Evolutionary conservation across 164 flowering plant genomes (phyloP).

Genomic region (Cinnamomum chago): DNA sequence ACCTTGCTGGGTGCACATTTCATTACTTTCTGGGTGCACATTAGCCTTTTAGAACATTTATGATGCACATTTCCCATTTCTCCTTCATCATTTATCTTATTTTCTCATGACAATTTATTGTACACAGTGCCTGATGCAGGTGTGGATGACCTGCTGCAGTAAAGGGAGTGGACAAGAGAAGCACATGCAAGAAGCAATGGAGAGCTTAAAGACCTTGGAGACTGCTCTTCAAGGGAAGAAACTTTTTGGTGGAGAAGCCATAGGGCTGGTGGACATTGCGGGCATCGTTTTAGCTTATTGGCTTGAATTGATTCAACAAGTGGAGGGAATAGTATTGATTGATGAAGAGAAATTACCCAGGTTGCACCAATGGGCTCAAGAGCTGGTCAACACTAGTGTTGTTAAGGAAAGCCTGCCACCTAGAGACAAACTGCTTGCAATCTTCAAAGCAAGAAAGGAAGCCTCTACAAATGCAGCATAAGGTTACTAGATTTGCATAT

Average conservation of each 20-base stretch:
- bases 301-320: background rate
- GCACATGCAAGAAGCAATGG: slow-evolving; percentile 14
- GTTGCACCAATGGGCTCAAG: slow-evolving; percentile 2
- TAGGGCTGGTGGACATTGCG: slow-evolving; percentile 3
- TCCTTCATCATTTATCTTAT: background rate
- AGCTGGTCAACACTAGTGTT: background rate
- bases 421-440: background rate
- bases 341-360: slow-evolving; percentile 4
- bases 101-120: background rate
- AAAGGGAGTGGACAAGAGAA: slow-evolving; percentile 25
- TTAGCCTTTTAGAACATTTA: background rate
- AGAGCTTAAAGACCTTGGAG: slow-evolving; percentile 25
- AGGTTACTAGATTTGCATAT: background rate
- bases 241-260: slow-evolving; percentile 7
- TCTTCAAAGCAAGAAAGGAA: background rate
- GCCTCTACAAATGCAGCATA: background rate
- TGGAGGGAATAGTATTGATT: background rate
- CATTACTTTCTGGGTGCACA: background rate
- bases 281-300: background rate
- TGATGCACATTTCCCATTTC: background rate
- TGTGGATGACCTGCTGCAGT: background rate
- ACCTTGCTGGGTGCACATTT: background rate
- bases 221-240: slow-evolving; percentile 10
- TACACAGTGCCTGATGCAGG: background rate
- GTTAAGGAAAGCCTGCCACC: slow-evolving; percentile 7